phyloP scores from a whole-genome alignment of 2,329 filamentous ascomycete species.

The Fusarium domesticum region DNA sequence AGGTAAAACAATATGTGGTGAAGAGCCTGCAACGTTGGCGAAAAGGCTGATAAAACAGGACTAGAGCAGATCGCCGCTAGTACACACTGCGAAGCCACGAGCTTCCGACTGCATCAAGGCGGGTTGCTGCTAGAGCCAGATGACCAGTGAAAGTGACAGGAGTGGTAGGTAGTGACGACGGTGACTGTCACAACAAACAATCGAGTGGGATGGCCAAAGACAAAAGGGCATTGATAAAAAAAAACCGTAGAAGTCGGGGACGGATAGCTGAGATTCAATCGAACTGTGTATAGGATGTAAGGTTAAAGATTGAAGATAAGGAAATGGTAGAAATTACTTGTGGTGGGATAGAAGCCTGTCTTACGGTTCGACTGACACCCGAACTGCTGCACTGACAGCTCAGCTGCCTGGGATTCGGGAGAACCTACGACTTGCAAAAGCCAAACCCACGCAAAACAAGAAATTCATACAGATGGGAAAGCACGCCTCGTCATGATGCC shows the following conservation, averaged over 20 bases:
- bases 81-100: not conserved
- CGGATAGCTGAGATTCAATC: not conserved
- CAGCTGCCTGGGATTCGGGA: no score
- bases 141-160: not conserved
- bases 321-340: no score
- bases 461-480: no score
- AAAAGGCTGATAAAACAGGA: not conserved
- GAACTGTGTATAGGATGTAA: not conserved
- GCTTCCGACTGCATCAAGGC: not conserved
- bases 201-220: not conserved
- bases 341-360: no score
- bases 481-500: not conserved
- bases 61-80: not conserved
- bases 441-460: not conserved
- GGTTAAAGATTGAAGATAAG: not conserved
- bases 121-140: not conserved
- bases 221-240: no score
- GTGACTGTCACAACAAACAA: not conserved
- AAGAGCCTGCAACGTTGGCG: not conserved
- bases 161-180: not conserved
- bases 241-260: not conserved
- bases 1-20: not conserved
- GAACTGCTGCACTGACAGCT: no score
- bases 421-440: no score
- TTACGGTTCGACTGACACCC: no score